Conservation (phyloP, 257 asterid genomes). For the Fraxinus cuspidata region DNA sequence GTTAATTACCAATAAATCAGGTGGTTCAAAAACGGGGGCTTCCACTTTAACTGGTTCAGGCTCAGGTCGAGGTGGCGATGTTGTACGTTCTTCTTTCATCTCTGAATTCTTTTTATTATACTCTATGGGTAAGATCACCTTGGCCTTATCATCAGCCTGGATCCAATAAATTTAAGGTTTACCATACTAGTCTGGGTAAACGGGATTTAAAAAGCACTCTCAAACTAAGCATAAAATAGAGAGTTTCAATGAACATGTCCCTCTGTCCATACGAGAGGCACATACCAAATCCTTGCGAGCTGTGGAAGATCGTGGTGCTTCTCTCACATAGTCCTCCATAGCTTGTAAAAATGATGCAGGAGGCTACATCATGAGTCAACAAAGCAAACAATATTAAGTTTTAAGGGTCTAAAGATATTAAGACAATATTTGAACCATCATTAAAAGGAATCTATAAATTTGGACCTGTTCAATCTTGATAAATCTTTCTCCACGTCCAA, state of each 20-base stretch:
- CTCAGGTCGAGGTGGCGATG: conserved; percentile 53
- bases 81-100: conserved; percentile 56
- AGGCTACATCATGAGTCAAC: conserved; percentile 56
- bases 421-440: conserved; percentile 5
- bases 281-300: conserved; percentile 73
- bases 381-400: conserved; percentile 20
- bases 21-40: conserved; percentile 54
- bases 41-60: conserved; percentile 56
- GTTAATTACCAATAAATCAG: conserved; percentile 71
- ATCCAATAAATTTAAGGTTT: not conserved
- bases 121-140: conserved; percentile 73
- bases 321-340: conserved; percentile 97
- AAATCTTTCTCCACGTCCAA: conserved; percentile 89
- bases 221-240: not conserved
- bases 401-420: conserved; percentile 7
- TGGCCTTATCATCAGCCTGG: conserved; percentile 69
- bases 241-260: not conserved
- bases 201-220: not conserved
- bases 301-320: conserved; percentile 83
- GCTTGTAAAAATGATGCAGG: conserved; percentile 95
- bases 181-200: not conserved
- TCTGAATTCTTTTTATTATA: conserved; percentile 64
- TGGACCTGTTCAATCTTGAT: conserved; percentile 94
- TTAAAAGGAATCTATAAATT: conserved; percentile 4
- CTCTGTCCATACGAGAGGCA: conserved; percentile 15